Evolutionary conservation across 2,329 filamentous ascomycete genomes (phyloP), one percentile per base, ranked within the genome.

Genomic region (Colletotrichum gloeosporioides): DNA sequence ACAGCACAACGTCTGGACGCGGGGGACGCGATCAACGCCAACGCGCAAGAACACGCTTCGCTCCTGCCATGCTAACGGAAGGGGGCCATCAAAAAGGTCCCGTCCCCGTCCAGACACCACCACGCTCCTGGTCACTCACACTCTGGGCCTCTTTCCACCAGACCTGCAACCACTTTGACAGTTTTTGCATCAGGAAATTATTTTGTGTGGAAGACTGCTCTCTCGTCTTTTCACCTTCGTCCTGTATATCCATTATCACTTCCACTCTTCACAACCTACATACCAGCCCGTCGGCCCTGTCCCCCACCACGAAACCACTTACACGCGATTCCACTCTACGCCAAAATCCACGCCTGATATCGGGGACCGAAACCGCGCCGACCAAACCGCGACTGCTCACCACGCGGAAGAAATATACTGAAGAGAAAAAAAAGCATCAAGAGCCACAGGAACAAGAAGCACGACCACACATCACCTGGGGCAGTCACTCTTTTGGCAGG

Each of bases 11-110:
- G 34, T 32, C 32, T 34, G 34, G 62, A 64, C 62, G 62, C 62
- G 62, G 62, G 62, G 62, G 62, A 64, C 62, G 62, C 69, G 57
- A 32, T 53, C 27, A 65, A 71, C 69, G 69, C 75, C 72, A 79
- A 79, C 78, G 78, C 77, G 78, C 71, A 73, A 70, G 66, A 76
- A 73, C 74, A 76, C 74, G 74, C 65, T 73, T 32, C 68, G 67
- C 34, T 64, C 34, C 62, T 62, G 59, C 70, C 57, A 29, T 66
- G 39, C 69, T 80, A 78, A 36, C 39, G 72, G 69, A 64, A 71
- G 73, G 69, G 59, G 36, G 62, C 69, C 76, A 79, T 81, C 78
- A 81, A 80, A 82, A 82, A 82, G 80, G 79, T 67, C 74, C 80
- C 76, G 77, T 78, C 78, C 78, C 80, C 77, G 77, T 78, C 75